Conservation (phyloP, 2,329 filamentous ascomycete genomes). For the Aspergillus sp. region DNA sequence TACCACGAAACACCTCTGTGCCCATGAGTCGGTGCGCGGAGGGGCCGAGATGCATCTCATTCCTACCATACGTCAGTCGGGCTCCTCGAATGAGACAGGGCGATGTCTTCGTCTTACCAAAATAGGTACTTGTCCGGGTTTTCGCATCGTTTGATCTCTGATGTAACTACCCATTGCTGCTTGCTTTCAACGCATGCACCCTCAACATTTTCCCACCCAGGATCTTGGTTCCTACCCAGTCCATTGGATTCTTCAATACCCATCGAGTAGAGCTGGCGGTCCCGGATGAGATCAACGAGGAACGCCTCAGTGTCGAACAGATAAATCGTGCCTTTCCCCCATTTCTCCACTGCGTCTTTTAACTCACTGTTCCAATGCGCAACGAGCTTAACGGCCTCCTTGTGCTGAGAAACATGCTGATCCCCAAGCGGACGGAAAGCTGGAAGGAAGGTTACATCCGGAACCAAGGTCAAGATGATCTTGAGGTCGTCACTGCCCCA, state of each 20-base stretch:
- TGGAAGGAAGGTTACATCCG: slow-evolving; percentile 43
- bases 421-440: slow-evolving; percentile 29
- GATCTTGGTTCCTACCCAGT: slow-evolving; percentile 31
- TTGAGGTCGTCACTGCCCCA: slow-evolving; percentile 31
- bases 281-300: slow-evolving; percentile 39
- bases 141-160: slow-evolving; percentile 32
- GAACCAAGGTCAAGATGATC: slow-evolving; percentile 38
- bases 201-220: slow-evolving; percentile 39
- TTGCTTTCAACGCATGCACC: slow-evolving; percentile 33
- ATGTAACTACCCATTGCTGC: slow-evolving; percentile 30
- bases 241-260: slow-evolving; percentile 37
- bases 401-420: slow-evolving; percentile 27
- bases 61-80: slow-evolving; percentile 28
- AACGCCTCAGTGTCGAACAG: slow-evolving; percentile 43
- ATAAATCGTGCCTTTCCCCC: slow-evolving; percentile 36
- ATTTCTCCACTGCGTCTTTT: slow-evolving; percentile 28
- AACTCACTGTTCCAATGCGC: slow-evolving; percentile 37
- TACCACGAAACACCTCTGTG: slow-evolving; percentile 37
- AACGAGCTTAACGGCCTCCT: slow-evolving; percentile 33
- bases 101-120: slow-evolving; percentile 32
- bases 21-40: slow-evolving; percentile 40
- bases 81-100: slow-evolving; percentile 2
- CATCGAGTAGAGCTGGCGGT: slow-evolving; percentile 36
- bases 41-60: slow-evolving; percentile 42
- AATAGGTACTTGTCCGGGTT: slow-evolving; percentile 41